Evolutionary conservation across 257 asterid species (phyloP), one percentile per base, ranked within the genome.

Genomic region (Linaria vulgaris): DNA sequence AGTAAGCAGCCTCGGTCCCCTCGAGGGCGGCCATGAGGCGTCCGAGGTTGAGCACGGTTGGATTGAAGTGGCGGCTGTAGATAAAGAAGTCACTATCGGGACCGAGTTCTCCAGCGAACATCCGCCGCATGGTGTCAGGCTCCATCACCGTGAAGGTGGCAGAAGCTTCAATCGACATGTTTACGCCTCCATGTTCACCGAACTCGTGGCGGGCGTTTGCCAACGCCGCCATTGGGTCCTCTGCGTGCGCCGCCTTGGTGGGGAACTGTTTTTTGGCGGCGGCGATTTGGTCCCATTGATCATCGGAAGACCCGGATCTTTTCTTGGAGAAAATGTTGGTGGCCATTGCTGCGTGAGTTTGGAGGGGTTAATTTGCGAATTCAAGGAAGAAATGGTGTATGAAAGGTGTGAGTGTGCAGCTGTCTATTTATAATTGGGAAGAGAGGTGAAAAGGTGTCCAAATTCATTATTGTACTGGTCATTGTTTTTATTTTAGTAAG

Each of bases 121-220:
- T 89, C 17, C 99, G 88, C 30, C 90, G 73, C 96, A 92, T 84
- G 45, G 99, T 89, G 8, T 92, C 97, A 0, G 99, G 83, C 69
- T 92, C 99, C 99, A 92, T 92, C 30, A 92, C 99, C 9, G 99
- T 92, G 82, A 92, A 92, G 67, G 99, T 92, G 69, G 97, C 99
- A 54, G 99, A 92, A 9, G 99, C 96, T 76, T 92, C 99, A 68
- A 92, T 92, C 31, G 99, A 92, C 99, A 92, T 89, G 88, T 89
- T 89, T 3, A 89, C 99, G 30, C 99, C 99, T 44, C 99, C 99
- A 58, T 92, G 99, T 81, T 92, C 99, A 55, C 99, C 99, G 77
- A 89, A 89, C 56, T 87, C 99, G 87, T 92, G 99, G 62, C 97
- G 99, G 25, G 83, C 85, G 15, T 73, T 80, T 68, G 99, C 89